Conservation (phyloP, 176 grass and related monocot genomes). For the Carex pumila region DNA sequence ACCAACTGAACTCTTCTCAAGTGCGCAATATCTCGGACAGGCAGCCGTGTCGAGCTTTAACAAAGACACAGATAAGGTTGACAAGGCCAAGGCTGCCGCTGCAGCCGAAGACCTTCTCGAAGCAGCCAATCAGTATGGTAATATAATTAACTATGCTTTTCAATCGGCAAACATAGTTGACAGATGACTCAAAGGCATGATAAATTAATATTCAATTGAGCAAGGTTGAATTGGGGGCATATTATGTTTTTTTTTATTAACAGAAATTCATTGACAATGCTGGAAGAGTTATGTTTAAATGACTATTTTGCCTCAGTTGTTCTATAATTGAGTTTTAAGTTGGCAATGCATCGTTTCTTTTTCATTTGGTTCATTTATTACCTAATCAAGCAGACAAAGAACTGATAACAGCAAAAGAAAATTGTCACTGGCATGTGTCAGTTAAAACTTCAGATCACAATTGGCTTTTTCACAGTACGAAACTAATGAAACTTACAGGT, state of each 20-base stretch:
- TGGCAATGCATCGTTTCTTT: neutral
- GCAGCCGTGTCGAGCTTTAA: constrained; percentile 22
- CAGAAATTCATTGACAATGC: neutral
- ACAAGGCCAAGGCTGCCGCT: constrained; percentile 22
- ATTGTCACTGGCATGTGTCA: neutral
- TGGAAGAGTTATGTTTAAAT: neutral
- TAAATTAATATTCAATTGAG: neutral
- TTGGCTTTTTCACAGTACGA: neutral
- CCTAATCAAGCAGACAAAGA: neutral
- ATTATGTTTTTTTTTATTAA: neutral
- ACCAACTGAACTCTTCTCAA: constrained; percentile 27
- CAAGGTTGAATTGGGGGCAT: neutral
- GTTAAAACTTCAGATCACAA: neutral
- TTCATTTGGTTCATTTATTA: neutral
- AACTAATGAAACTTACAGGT: constrained; percentile 4
- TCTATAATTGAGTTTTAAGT: neutral
- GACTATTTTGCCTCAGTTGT: neutral
- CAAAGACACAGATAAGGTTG: constrained; percentile 22
- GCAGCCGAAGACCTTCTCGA: constrained; percentile 26
- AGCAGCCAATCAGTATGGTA: constrained; percentile 28
- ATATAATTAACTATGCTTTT: neutral
- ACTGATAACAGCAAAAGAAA: neutral
- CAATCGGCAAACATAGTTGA: neutral
- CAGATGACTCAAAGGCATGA: neutral
- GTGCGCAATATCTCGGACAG: constrained; percentile 15